Base-by-base conservation (phyloP, 1,284 basidiomycete species). In the Violaceomyces palustris region DNA sequence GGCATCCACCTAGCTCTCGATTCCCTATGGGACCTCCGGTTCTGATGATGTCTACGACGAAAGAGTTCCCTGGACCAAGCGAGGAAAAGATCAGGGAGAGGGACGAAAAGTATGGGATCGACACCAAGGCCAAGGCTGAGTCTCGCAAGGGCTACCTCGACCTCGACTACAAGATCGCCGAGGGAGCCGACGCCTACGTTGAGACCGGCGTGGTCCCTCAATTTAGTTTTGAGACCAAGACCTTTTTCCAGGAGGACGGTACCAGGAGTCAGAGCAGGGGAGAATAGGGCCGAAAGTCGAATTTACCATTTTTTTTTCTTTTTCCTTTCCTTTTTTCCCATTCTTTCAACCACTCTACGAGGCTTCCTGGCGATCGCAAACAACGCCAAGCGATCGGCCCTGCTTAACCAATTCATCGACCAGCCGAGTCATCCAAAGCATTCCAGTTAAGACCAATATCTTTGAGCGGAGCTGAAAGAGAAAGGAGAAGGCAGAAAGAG, bases 31-130 rank as follows among this genome's bases (percentile, higher is more conserved):
- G 59, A 6, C 32, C 48, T 6, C 59, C 59, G 10, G 35, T 33
- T 8, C 40, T 62, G 22, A 62, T 62, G 51, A 55, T 58, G 48
- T 46, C 55, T 4, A 37, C 42, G 12, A 44, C 42, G 6, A 28
- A 27, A 11, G 35, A 18, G 2, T 32, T 32, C 21, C 42, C 35
- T 10, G 19, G 22, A n/a, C 42, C 35, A 12, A 15, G 19, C 7
- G 17, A 30, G 7, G 18, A 49, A 1, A 35, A 44, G 27, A 39
- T 61, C 26, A 11, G 33, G 1, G 11, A 26, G 14, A 36, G 51
- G 25, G 51, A 59, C 21, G 23, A 36, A 10, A 35, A 29, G 6
- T 54, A 44, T 33, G 45, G 38, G 10, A 37, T 58, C 43, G 31
- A 58, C 19, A 58, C 60, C 0, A 5, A 49, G 34, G 35, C 14